phyloP scores from a whole-genome alignment of 208 protist genomes.

The Porcisia hertigi region DNA sequence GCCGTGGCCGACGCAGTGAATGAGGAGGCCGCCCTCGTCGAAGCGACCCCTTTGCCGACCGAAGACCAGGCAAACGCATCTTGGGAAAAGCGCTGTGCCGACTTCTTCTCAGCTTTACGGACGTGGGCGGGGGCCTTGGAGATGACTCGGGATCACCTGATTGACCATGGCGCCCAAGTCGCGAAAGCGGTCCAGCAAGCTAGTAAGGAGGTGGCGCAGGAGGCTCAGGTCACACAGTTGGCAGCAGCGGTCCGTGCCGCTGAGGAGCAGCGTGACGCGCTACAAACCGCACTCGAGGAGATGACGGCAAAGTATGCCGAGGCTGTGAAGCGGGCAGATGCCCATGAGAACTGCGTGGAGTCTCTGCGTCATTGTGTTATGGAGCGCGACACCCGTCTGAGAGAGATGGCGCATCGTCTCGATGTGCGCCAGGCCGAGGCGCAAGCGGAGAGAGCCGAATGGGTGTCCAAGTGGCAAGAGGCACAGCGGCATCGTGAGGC shows the following conservation, averaged over 20 bases:
- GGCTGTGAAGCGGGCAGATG: slow-evolving; percentile 1
- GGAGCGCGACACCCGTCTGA: slow-evolving; percentile 3
- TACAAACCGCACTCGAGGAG: slow-evolving; percentile 18
- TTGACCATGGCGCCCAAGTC: not conserved
- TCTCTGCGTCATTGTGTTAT: slow-evolving; percentile 7
- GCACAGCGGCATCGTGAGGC: slow-evolving; percentile 24
- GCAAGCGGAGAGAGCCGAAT: slow-evolving; percentile 32
- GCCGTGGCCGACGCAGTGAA: not conserved
- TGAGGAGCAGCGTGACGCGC: slow-evolving; percentile 6
- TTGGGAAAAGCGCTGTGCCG: slow-evolving; percentile 2
- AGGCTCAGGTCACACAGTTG: slow-evolving; percentile 1
- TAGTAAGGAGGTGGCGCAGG: not conserved
- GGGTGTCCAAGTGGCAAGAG: slow-evolving; percentile 31
- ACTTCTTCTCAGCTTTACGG: slow-evolving; percentile 2
- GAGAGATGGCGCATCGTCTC: slow-evolving; percentile 20
- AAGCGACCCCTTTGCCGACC: not conserved
- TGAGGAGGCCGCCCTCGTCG: not conserved
- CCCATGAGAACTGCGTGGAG: not conserved
- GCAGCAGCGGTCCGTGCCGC: not conserved
- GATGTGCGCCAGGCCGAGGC: slow-evolving; percentile 20
- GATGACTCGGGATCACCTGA: not conserved
- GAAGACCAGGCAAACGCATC: not conserved
- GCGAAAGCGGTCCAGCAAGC: not conserved
- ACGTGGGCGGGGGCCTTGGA: not conserved
- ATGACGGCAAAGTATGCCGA: slow-evolving; percentile 9